phyloP scores from a whole-genome alignment of 176 grass and related monocot genomes.

The Echinochloa phyllopogon region DNA sequence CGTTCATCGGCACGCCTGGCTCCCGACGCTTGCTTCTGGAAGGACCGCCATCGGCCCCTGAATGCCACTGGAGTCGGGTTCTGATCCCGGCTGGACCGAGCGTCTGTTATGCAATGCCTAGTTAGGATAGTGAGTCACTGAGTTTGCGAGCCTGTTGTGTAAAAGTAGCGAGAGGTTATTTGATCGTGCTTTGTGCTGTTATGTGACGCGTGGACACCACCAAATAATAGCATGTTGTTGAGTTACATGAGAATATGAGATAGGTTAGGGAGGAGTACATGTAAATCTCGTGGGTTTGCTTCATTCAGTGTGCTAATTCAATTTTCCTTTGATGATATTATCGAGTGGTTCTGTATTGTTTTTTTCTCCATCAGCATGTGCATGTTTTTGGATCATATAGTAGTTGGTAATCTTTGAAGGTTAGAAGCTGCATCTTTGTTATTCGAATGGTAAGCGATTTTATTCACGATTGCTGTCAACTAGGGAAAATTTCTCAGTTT shows the following conservation, averaged over 20 bases:
- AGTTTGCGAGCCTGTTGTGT: constrained; percentile 54
- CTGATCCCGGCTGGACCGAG: constrained; percentile 39
- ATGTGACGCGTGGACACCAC: constrained; percentile 61
- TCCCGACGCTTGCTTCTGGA: constrained; percentile 92
- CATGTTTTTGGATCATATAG: neutral
- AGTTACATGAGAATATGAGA: constrained; percentile 47
- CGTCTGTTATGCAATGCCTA: constrained; percentile 29
- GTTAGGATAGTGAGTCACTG: constrained; percentile 50
- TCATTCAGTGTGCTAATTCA: constrained; percentile 6
- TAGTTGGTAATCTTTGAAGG: neutral
- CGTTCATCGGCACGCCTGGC: constrained; percentile 71
- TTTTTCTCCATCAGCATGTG: neutral
- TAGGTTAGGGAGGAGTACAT: constrained; percentile 50
- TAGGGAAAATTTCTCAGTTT: constrained; percentile 80
- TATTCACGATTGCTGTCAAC: neutral
- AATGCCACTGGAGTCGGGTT: constrained; percentile 79
- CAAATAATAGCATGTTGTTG: constrained; percentile 58
- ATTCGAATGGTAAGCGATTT: neutral
- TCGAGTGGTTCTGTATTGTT: neutral
- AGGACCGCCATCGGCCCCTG: constrained; percentile 85
- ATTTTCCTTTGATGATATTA: constrained; percentile 18
- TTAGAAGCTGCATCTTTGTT: neutral
- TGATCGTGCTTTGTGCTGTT: constrained; percentile 53
- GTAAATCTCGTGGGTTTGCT: constrained; percentile 50
- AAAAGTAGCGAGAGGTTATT: constrained; percentile 49